Conservation (phyloP, 371 early-diverging fungal species). For the Rhizopus stolonifer region DNA sequence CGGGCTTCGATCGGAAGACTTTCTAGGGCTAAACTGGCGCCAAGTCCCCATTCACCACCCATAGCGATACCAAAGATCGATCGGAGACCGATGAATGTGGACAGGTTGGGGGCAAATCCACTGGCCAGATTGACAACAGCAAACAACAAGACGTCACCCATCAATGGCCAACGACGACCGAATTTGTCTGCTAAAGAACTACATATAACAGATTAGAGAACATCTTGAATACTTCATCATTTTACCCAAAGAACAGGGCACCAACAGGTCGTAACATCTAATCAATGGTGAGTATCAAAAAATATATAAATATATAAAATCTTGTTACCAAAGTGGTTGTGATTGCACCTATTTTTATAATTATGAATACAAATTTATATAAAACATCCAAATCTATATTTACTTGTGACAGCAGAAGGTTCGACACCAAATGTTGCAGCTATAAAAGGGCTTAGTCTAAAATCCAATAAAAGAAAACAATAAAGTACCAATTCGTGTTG, state of each 20-base stretch:
- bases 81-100: constrained; percentile 47
- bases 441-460: constrained; percentile 12
- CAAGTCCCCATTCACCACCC: constrained; percentile 82
- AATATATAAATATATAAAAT: too few species aligned
- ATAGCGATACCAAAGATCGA: constrained; percentile 70
- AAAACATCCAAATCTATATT: constrained; percentile 6
- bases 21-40: constrained; percentile 72
- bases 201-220: not conserved
- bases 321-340: constrained; percentile 40
- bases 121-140: constrained; percentile 65
- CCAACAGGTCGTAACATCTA: constrained; percentile 70
- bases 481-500: constrained; percentile 36
- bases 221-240: not conserved
- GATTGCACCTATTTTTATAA: constrained; percentile 31
- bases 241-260: constrained; percentile 67
- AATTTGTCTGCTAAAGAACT: constrained; percentile 61
- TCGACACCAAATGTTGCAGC: constrained; percentile 56
- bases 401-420: constrained; percentile 58
- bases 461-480: not conserved
- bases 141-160: constrained; percentile 64
- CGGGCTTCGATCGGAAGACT: constrained; percentile 62
- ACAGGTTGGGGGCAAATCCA: constrained; percentile 64
- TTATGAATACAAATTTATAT: too few species aligned
- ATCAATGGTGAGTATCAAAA: too few species aligned
- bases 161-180: constrained; percentile 70